phyloP scores from a whole-genome alignment of 805 yeast genomes.

The Myxozyma sirexii region DNA sequence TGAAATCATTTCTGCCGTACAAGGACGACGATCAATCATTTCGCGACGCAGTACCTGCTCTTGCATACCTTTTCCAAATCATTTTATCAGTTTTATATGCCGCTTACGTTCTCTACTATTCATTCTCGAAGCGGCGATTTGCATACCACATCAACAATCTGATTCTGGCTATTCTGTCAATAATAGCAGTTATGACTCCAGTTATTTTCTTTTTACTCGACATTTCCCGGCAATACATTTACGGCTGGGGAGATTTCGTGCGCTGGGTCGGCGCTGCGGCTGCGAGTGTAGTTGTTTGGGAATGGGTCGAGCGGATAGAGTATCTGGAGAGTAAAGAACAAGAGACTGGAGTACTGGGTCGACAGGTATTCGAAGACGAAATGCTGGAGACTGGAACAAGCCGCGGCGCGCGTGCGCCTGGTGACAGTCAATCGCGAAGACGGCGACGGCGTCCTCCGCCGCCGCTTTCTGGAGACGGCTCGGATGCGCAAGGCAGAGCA shows the following conservation, averaged over 20 bases:
- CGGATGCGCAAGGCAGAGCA: not conserved
- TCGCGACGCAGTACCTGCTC: slow-evolving; percentile 40
- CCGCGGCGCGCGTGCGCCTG: slow-evolving; percentile 28
- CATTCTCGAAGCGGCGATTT: slow-evolving; percentile 46
- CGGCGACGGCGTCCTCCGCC: slow-evolving; percentile 10
- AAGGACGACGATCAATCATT: slow-evolving; percentile 38
- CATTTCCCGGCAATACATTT: slow-evolving; percentile 46
- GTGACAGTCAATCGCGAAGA: not conserved
- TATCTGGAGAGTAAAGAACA: slow-evolving; percentile 55
- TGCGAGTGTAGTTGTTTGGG: slow-evolving; percentile 61
- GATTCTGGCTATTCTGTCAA: slow-evolving; percentile 53
- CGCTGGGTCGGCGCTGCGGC: slow-evolving; percentile 54
- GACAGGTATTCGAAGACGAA: slow-evolving; percentile 56
- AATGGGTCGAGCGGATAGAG: slow-evolving; percentile 63
- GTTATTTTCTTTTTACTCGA: slow-evolving; percentile 46
- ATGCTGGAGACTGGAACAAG: slow-evolving; percentile 35
- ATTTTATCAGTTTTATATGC: slow-evolving; percentile 42
- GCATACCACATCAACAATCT: slow-evolving; percentile 52
- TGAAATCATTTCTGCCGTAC: slow-evolving; percentile 27
- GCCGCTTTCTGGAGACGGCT: not conserved
- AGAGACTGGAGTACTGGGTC: slow-evolving; percentile 61
- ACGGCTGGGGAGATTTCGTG: slow-evolving; percentile 55
- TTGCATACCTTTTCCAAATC: slow-evolving; percentile 42
- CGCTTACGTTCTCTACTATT: slow-evolving; percentile 46
- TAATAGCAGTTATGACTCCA: slow-evolving; percentile 47